These are phyloP conservation scores for Podosphaera leucotricha DNA, from an alignment of 2,329 filamentous ascomycete species.

Conservation along the genomic window DNA sequence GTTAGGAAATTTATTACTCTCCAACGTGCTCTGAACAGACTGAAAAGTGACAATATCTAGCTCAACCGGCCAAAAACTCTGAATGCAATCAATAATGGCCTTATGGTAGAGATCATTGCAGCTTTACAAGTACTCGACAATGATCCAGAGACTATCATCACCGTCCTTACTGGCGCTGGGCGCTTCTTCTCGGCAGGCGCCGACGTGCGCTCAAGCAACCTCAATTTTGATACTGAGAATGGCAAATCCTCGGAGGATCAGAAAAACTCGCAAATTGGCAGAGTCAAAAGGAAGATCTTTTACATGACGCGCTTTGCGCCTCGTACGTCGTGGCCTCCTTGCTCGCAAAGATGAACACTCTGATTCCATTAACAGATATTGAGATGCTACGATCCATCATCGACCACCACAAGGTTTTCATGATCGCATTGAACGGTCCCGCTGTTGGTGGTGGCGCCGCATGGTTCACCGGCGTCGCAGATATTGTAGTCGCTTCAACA, in stretches of 20 bases:
- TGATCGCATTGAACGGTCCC: conserved; percentile 26
- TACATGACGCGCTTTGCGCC: conserved; percentile 7
- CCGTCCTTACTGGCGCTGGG: conserved; percentile 25
- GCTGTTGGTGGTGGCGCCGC: conserved; percentile 25
- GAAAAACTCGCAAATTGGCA: conserved; percentile 4
- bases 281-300: conserved; percentile 11
- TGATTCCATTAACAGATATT: conserved; percentile 5
- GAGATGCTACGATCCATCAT: conserved; percentile 23
- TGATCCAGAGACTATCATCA: conserved; percentile 25
- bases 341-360: not conserved
- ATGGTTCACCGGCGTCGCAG: conserved; percentile 25
- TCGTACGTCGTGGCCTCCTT: conserved; percentile 3
- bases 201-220: conserved; percentile 19
- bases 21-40: too few species aligned
- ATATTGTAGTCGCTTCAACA: conserved; percentile 23
- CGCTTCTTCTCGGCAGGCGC: conserved; percentile 26
- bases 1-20: conserved; percentile 7
- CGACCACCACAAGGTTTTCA: conserved; percentile 26
- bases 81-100: conserved; percentile 23
- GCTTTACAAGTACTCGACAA: conserved; percentile 22
- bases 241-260: not conserved
- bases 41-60: conserved; percentile 21
- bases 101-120: conserved; percentile 20
- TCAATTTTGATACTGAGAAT: not conserved
- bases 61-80: conserved; percentile 25